phyloP scores from a whole-genome alignment of 768 basidiomycete genomes.

The Amanita jacksonii region DNA sequence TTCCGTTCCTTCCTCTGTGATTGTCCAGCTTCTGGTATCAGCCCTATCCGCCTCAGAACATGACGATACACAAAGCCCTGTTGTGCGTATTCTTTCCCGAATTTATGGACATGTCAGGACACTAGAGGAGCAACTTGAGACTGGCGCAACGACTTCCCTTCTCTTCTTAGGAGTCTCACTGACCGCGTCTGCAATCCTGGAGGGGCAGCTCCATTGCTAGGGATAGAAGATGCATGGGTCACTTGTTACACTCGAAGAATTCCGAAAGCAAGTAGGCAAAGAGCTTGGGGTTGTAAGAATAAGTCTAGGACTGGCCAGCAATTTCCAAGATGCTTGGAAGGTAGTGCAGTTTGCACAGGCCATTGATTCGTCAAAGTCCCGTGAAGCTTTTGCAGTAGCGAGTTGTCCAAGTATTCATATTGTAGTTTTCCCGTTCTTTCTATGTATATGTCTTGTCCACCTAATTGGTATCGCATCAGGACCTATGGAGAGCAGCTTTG shows the following conservation, averaged over 20 bases:
- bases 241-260: constrained; percentile 49
- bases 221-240: constrained; percentile 54
- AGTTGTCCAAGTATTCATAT: too few species aligned
- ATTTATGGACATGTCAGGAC: constrained; percentile 43
- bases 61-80: constrained; percentile 46
- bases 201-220: constrained; percentile 63
- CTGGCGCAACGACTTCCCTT: constrained; percentile 53
- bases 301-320: constrained; percentile 71
- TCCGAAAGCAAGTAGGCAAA: constrained; percentile 49
- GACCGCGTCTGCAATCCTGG: constrained; percentile 90
- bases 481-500: too few species aligned
- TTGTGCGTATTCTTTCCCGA: constrained; percentile 61
- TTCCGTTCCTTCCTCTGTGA: constrained; percentile 70
- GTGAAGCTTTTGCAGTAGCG: constrained; percentile 26
- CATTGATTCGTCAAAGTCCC: constrained; percentile 30
- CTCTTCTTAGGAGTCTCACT: constrained; percentile 65
- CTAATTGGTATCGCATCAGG: too few species aligned
- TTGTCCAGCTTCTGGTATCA: constrained; percentile 51
- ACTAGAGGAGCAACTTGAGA: constrained; percentile 57
- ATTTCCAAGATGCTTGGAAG: constrained; percentile 66
- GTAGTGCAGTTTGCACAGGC: constrained; percentile 39
- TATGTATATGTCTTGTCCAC: too few species aligned
- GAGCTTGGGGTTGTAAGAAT: constrained; percentile 71
- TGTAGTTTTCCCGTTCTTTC: too few species aligned
- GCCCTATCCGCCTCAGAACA: constrained; percentile 53